Conservation (phyloP, 2,329 filamentous ascomycete genomes). For the Aspergillus sp. region DNA sequence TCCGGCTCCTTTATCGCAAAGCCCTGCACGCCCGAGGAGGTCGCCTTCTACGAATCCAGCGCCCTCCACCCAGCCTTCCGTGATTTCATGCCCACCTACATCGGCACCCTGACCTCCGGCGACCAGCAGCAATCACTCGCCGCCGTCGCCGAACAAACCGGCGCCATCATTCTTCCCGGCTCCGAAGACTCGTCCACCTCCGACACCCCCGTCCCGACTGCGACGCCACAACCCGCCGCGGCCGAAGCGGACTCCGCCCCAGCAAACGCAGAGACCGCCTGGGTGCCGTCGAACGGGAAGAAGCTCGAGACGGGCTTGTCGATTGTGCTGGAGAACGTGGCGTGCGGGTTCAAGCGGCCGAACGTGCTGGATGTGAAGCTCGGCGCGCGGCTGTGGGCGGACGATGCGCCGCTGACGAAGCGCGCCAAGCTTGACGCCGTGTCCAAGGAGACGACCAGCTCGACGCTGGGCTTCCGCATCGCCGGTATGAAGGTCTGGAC, state of each 20-base stretch:
- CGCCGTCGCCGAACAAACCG: conserved; percentile 46
- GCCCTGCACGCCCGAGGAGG: conserved; percentile 81
- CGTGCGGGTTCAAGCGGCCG: conserved; percentile 74
- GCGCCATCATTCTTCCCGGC: conserved; percentile 26
- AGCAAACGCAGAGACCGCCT: conserved; percentile 27
- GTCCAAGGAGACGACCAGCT: conserved; percentile 57
- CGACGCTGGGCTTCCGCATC: conserved; percentile 61
- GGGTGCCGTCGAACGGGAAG: conserved; percentile 53
- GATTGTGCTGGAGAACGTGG: conserved; percentile 81
- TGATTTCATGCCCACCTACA: conserved; percentile 77
- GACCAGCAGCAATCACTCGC: conserved; percentile 43
- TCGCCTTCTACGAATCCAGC: conserved; percentile 83
- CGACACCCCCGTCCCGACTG: conserved; percentile 13
- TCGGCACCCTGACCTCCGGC: conserved; percentile 74
- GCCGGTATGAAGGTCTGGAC: conserved; percentile 63
- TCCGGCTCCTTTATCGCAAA: conserved; percentile 89
- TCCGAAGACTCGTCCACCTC: conserved; percentile 20
- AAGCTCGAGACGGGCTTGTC: conserved; percentile 74
- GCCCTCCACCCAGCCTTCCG: conserved; percentile 69
- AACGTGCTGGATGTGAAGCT: conserved; percentile 95
- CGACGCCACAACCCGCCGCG: conserved; percentile 10
- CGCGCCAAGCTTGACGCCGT: conserved; percentile 59
- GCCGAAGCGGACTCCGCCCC: conserved; percentile 12
- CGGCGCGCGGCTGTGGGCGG: conserved; percentile 80
- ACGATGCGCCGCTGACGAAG: conserved; percentile 60